These are phyloP conservation scores for Tricholomella constricta DNA, from an alignment of 768 basidiomycete species.

Conservation along the genomic window DNA sequence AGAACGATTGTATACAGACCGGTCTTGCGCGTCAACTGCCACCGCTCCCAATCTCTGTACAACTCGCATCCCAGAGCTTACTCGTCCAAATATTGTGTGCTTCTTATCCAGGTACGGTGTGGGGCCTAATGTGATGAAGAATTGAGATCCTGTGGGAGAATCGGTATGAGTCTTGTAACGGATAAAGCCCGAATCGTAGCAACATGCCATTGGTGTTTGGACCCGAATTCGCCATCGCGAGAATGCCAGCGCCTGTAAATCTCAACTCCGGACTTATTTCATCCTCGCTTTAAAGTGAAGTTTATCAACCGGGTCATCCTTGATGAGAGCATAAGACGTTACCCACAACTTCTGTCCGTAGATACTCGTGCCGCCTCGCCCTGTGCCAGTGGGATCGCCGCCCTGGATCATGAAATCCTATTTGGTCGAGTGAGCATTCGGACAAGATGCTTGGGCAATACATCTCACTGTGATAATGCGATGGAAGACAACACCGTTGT, in stretches of 20 bases:
- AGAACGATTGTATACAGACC: constrained; percentile 46
- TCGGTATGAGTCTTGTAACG: constrained; percentile 34
- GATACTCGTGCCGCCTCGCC: constrained; percentile 87
- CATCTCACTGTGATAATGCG: constrained; percentile 79
- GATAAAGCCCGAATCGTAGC: constrained; percentile 52
- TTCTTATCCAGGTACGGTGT: constrained; percentile 85
- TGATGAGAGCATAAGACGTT: neutral
- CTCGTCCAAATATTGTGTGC: constrained; percentile 90
- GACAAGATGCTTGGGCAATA: neutral
- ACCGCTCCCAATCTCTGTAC: constrained; percentile 91
- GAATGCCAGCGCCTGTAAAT: constrained; percentile 95
- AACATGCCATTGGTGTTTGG: constrained; percentile 81
- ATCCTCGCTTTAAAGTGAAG: constrained; percentile 61
- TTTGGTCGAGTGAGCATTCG: neutral
- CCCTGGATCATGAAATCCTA: constrained; percentile 98
- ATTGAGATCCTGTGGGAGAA: constrained; percentile 76
- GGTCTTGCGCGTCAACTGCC: constrained; percentile 84
- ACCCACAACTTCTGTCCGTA: constrained; percentile 87
- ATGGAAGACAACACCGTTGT: constrained; percentile 89
- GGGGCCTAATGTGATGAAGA: constrained; percentile 85
- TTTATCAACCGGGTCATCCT: constrained; percentile 7
- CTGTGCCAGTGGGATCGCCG: constrained; percentile 96
- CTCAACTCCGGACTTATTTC: constrained; percentile 89
- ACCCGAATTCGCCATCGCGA: constrained; percentile 97
- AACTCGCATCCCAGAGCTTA: constrained; percentile 89